phyloP scores from a whole-genome alignment of 2,329 filamentous ascomycete species.

The Monilinia aucupariae region DNA sequence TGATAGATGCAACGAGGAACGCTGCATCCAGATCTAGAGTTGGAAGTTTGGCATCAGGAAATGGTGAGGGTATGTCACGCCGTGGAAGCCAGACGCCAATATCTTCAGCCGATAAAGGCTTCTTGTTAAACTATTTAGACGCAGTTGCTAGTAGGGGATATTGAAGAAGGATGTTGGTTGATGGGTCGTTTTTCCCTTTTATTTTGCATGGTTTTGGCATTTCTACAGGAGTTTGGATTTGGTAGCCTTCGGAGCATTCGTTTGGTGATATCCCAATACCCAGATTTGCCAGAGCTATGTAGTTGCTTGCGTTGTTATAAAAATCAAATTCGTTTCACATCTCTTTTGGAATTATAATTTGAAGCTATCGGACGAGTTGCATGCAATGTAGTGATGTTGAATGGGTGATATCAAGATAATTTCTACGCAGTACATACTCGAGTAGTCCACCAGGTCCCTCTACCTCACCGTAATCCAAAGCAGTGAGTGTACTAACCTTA shows the following conservation, averaged over 20 bases:
- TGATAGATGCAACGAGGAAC: slow-evolving; percentile 18
- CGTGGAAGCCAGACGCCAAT: slow-evolving; percentile 50
- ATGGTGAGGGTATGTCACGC: slow-evolving; percentile 30
- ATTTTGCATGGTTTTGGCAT: slow-evolving; percentile 10
- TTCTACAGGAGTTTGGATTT: slow-evolving; percentile 12
- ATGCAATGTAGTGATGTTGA: neutral
- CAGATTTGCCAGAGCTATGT: slow-evolving; percentile 9
- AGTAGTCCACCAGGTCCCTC: too few species aligned
- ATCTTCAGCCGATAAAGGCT: slow-evolving; percentile 67
- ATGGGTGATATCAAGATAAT: neutral
- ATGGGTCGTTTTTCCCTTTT: neutral
- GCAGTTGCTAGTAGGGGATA: slow-evolving; percentile 34
- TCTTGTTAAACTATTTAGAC: slow-evolving; percentile 70
- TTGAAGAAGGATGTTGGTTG: neutral
- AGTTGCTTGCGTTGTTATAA: slow-evolving; percentile 1
- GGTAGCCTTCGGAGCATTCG: slow-evolving; percentile 9
- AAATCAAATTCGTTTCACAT: neutral
- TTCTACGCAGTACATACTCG: neutral
- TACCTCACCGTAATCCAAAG: neutral
- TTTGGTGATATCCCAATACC: slow-evolving; percentile 12
- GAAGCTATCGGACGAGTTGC: neutral
- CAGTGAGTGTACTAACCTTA: too few species aligned
- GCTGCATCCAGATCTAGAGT: slow-evolving; percentile 31
- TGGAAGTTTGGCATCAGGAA: slow-evolving; percentile 30
- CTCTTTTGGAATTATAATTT: neutral